Evolutionary conservation across 73 alveolate species (phyloP).

Genomic region (Symbiodinium natans): DNA sequence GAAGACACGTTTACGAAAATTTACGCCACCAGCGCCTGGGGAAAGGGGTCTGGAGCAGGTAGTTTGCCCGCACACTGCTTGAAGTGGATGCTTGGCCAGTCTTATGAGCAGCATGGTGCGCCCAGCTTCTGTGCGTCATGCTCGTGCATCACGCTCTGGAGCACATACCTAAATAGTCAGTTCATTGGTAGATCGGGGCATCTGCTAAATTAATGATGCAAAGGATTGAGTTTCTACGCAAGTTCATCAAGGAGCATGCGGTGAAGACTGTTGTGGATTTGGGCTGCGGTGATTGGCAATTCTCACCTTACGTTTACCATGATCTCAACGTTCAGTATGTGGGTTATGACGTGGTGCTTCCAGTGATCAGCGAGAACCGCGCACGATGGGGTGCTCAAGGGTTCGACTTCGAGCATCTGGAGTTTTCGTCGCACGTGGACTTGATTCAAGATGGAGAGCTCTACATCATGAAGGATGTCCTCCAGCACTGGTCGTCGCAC

Average conservation of each 20-base stretch:
- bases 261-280: slow-evolving; percentile 54
- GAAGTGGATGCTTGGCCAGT: slow-evolving; percentile 41
- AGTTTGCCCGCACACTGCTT: slow-evolving; percentile 80
- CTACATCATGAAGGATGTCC: slow-evolving; percentile 76
- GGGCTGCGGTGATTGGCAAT: slow-evolving; percentile 93
- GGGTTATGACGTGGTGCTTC: slow-evolving; percentile 80
- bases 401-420: background rate
- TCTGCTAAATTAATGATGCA: no score
- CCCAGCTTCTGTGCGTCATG: no score
- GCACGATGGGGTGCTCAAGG: slow-evolving; percentile 14
- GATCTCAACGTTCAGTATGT: slow-evolving; percentile 51
- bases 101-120: no score
- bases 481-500: slow-evolving; percentile 79
- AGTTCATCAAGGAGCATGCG: slow-evolving; percentile 56
- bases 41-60: slow-evolving; percentile 92
- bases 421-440: slow-evolving; percentile 20
- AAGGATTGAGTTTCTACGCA: slow-evolving; percentile 87
- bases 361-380: slow-evolving; percentile 43
- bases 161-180: no score
- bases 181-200: no score
- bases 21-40: slow-evolving; percentile 91
- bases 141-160: no score
- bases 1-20: slow-evolving; percentile 88
- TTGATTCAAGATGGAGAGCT: slow-evolving; percentile 56
- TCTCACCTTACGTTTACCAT: slow-evolving; percentile 88